Evolutionary conservation across 2,329 filamentous ascomycete species (phyloP).

Genomic region (Knufia petricola): DNA sequence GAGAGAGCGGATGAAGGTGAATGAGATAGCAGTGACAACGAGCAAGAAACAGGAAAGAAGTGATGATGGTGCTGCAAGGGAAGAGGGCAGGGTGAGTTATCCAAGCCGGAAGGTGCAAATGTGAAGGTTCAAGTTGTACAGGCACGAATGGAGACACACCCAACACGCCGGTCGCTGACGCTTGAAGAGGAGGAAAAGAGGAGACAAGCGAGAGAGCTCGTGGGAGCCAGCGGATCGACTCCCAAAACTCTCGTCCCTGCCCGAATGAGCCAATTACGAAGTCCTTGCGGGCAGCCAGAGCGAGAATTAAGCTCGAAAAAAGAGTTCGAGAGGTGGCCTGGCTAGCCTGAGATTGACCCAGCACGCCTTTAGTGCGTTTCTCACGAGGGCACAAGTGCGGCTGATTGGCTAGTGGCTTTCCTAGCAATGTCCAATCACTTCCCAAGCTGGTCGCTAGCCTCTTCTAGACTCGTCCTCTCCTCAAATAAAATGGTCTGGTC

Average conservation of each 20-base stretch:
- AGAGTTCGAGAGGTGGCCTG: no score
- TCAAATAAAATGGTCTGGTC: conserved; percentile 1
- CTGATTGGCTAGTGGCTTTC: neutral
- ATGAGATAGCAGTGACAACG: conserved; percentile 4
- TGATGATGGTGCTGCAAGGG: conserved; percentile 4
- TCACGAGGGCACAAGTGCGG: neutral
- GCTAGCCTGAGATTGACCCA: neutral
- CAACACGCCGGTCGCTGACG: conserved; percentile 3
- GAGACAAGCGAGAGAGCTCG: conserved; percentile 2
- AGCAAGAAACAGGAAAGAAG: conserved; percentile 2
- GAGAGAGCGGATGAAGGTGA: conserved; percentile 6
- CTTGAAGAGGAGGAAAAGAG: neutral
- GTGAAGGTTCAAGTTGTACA: conserved; percentile 9
- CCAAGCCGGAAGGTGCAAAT: neutral
- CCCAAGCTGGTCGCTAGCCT: neutral
- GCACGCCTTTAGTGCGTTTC: neutral
- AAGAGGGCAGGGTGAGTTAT: conserved; percentile 5
- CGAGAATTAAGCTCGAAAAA: no score
- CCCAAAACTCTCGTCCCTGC: no score
- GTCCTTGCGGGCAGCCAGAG: neutral
- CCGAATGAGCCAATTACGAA: neutral
- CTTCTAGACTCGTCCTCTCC: neutral
- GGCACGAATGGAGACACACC: conserved; percentile 1
- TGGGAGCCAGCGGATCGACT: neutral
- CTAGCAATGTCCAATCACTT: neutral